phyloP scores from a whole-genome alignment of 139 green algal species.

The Edaphochlamys debaryana region DNA sequence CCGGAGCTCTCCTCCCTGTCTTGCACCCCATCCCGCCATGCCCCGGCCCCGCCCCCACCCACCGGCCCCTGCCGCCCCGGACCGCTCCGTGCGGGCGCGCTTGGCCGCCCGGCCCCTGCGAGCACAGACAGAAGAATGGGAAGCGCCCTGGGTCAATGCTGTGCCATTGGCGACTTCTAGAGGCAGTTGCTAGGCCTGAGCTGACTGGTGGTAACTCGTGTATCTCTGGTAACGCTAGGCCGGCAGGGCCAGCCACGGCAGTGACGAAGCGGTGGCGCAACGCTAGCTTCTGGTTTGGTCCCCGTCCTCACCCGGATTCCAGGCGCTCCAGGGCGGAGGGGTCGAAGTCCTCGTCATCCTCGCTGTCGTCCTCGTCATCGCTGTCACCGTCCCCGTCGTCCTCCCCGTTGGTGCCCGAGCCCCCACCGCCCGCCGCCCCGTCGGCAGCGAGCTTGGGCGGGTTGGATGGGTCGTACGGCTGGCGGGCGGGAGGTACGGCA shows the following conservation, averaged over 20 bases:
- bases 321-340: background rate
- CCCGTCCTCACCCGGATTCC: background rate
- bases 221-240: too few species aligned
- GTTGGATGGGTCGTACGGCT: constrained; percentile 29
- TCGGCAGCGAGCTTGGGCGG: background rate
- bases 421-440: background rate
- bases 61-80: too few species aligned
- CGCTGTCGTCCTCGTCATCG: constrained; percentile 21
- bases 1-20: too few species aligned
- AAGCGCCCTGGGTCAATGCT: too few species aligned
- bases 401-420: background rate
- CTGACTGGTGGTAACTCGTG: background rate
- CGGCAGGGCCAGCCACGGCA: too few species aligned
- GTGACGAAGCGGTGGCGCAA: background rate
- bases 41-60: too few species aligned
- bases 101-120: too few species aligned
- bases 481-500: too few species aligned
- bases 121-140: too few species aligned
- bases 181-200: background rate
- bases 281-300: background rate
- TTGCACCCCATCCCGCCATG: too few species aligned
- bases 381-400: background rate
- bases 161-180: too few species aligned
- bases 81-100: too few species aligned
- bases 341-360: constrained; percentile 45